Base-by-base conservation (phyloP, 257 asterid species). In the Ehretia macrophylla region DNA sequence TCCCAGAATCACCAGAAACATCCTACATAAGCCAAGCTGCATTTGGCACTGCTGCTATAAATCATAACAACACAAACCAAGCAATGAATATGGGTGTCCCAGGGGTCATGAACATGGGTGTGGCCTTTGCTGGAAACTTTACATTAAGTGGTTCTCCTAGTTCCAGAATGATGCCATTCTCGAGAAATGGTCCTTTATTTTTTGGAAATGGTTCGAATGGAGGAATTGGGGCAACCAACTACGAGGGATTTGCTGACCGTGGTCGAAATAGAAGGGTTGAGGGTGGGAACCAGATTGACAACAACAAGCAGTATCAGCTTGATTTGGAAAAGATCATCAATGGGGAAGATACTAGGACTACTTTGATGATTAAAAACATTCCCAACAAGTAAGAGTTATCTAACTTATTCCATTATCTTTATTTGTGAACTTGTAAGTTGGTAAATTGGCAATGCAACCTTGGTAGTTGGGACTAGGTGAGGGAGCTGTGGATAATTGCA, bases 331-430 rank as follows among this genome's bases (percentile, higher is more conserved):
- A 78, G 72, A 92, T 92, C 56, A 49, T 64, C 17, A 83, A 71
- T 60, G 91, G 96, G 59, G 97, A 84, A 68, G 99, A 92, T 72
- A 64, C 56, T 57, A 79, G 97, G 85, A 92, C 99, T 48, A 92
- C 99, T 11, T 77, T 92, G 79, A 92, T 92, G 97, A 83, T 88
- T 42, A 92, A 88, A 60, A 92, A 92, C 85, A 92, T 92, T 23
- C 99, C 99, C 12, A 92, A 92, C 92, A 92, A 88, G 99, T 92
- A 82, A 80, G 94, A 27, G 35, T 1, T 27, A 27, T 27, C 35
- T 27, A 27, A 3, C 3, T 27, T 27, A 27, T 1, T 27, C 35
- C 35, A 1, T n/a, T n/a, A n/a, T n/a, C n/a, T 27, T 27, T 27
- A 3, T 27, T 6, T 27, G 35, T 27, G 35, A 27, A 27, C 35